Percentiles rank a stretch among this genome's conserved stretches.
phyloP scores from a whole-genome alignment of 2,329 filamentous ascomycete genomes.

The Aureobasidium melanogenum region DNA sequence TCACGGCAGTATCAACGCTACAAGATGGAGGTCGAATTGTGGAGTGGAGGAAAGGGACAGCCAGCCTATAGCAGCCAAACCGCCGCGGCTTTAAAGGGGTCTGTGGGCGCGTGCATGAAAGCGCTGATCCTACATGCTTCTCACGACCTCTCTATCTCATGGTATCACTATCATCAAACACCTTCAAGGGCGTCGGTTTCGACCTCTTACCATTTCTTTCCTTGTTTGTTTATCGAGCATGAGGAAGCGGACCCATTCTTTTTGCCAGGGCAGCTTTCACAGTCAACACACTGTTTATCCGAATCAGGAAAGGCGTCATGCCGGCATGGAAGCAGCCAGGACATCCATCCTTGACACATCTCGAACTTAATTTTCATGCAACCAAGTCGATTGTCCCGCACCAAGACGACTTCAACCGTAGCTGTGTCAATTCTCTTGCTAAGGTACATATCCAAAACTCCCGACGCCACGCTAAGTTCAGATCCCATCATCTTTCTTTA shows the following conservation, averaged over 20 bases:
- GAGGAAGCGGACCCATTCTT: neutral
- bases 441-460: neutral
- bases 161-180: neutral
- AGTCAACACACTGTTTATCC: neutral
- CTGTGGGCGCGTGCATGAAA: slow-evolving; percentile 6
- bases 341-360: neutral
- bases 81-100: slow-evolving; percentile 11
- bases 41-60: slow-evolving; percentile 11
- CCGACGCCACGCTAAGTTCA: slow-evolving; percentile 11
- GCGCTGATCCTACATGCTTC: neutral
- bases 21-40: slow-evolving; percentile 7
- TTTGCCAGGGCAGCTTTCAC: neutral
- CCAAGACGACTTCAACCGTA: neutral
- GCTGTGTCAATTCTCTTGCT: neutral
- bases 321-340: neutral
- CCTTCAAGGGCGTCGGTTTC: neutral
- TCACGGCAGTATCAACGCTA: neutral
- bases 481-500: neutral
- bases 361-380: neutral
- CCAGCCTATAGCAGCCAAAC: neutral
- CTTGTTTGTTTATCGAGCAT: neutral
- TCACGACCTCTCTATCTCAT: neutral
- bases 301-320: slow-evolving; percentile 4
- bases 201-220: neutral
- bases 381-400: neutral